Percentiles rank a stretch among this genome's conserved stretches.
These are phyloP conservation scores for Eucalyptus leucophloia DNA, from an alignment of 345 rosid genomes.

Conservation along the genomic window DNA sequence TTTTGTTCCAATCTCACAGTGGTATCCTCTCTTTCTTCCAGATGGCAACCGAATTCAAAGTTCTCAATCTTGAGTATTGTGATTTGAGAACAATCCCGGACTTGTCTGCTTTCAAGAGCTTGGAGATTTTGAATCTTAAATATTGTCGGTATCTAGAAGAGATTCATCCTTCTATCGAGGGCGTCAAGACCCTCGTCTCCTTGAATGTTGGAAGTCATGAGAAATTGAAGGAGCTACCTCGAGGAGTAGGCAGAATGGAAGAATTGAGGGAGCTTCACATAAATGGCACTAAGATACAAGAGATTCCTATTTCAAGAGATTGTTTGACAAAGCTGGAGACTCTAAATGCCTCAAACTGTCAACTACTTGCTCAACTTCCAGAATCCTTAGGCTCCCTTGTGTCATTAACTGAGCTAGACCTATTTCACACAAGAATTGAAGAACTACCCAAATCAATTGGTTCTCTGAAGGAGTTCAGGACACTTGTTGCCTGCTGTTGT, in stretches of 20 bases:
- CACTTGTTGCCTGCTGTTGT: accelerated
- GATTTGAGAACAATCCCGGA: accelerated
- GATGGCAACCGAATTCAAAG: background rate
- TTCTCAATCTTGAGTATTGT: accelerated
- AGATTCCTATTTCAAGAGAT: background rate
- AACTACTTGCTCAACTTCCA: background rate
- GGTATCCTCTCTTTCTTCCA: background rate
- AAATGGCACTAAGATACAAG: accelerated
- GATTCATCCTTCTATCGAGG: background rate
- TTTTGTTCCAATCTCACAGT: accelerated
- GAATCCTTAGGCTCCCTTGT: background rate
- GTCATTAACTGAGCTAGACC: accelerated
- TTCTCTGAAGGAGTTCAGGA: accelerated
- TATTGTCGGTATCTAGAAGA: accelerated
- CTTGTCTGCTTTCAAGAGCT: background rate
- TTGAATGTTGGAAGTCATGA: accelerated
- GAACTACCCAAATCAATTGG: background rate
- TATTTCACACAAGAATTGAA: accelerated
- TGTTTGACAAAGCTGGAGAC: accelerated
- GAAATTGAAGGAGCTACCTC: accelerated
- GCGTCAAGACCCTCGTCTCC: background rate
- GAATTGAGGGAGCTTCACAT: background rate
- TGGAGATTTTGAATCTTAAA: background rate
- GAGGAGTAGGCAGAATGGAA: background rate
- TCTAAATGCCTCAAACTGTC: accelerated